Evolutionary conservation across 192 early-diverging fungal species (phyloP).

Genomic region (Mortierella antarctica): DNA sequence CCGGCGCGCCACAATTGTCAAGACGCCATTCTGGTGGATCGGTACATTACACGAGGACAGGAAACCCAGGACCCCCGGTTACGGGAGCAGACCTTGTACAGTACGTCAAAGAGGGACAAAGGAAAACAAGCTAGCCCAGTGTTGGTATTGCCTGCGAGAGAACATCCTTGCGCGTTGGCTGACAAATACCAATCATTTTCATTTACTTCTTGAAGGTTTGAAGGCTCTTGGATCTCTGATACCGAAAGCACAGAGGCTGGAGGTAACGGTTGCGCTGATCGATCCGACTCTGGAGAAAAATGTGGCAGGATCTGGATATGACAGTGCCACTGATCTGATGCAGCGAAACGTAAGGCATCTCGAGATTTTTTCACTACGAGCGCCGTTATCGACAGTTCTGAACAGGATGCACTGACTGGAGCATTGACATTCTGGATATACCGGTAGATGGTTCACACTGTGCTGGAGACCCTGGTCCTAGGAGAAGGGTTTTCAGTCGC

Average conservation of each 20-base stretch:
- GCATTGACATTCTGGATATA: background rate
- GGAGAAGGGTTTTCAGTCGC: conserved; percentile 12
- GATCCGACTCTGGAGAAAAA: background rate
- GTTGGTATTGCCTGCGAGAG: no score
- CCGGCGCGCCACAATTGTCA: conserved; percentile 34
- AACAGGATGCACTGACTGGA: background rate
- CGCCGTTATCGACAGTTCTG: background rate
- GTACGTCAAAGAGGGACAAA: background rate
- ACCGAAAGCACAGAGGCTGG: conserved; percentile 7
- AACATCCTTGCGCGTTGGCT: no score
- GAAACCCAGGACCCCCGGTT: background rate
- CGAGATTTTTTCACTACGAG: background rate
- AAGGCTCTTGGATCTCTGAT: background rate
- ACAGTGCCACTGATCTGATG: conserved; percentile 27
- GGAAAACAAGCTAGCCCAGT: background rate
- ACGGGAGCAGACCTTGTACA: background rate
- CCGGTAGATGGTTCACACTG: conserved; percentile 21
- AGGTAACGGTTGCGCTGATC: conserved; percentile 9
- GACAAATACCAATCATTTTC: no score
- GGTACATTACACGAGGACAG: conserved; percentile 6
- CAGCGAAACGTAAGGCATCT: conserved; percentile 22
- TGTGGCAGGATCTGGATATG: conserved; percentile 14
- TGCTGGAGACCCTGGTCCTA: conserved; percentile 17
- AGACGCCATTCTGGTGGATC: conserved; percentile 27
- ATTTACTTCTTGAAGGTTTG: conserved; percentile 1